Evolutionary conservation across 257 asterid species (phyloP), one percentile per base, ranked within the genome.

Genomic region (Solanum habrochaites): DNA sequence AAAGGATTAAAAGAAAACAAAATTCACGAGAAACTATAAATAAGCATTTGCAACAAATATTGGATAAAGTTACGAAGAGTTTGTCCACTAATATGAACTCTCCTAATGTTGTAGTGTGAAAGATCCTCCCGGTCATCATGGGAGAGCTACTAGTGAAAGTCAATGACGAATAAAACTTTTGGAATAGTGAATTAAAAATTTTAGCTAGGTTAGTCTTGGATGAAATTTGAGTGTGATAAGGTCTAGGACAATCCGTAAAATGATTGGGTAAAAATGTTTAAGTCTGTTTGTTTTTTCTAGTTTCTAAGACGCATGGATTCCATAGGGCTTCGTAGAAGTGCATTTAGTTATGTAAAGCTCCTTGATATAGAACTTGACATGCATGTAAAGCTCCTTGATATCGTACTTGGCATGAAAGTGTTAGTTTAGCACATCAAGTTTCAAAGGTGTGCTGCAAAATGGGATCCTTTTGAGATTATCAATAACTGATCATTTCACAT

Each of bases 1-100:
- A 52, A 52, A 16, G 62, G 4, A 52, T 18, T 52, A 52, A 52
- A 18, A 18, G 10, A 18, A 52, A 52, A 52, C 60, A 52, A 52
- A 18, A 52, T 52, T 18, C 62, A 52, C 2, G 11, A 93, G 96
- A 95, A 91, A 85, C 39, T 93, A 91, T 98, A 94, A 80, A 94
- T 93, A 95, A 92, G 88, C 94, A 96, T 91, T 91, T 96, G 90
- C 95, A 96, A 85, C 86, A 94, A 70, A 94, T 96, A 91, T 85
- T 95, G 21, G 96, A 92, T 67, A 96, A 92, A 85, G 97, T 98
- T 27, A 93, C 92, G 20, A 91, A 88, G 23, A 93, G 93, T 89
- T 92, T 96, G 9, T 90, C 97, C 52, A 73, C 91, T 3, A 89
- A 89, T 18, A 73, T 86, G 90, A 91, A 90, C 52, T 90, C 86